Evolutionary conservation across 208 protist genomes (phyloP).

Genomic region (Leishmania amazonensis): DNA sequence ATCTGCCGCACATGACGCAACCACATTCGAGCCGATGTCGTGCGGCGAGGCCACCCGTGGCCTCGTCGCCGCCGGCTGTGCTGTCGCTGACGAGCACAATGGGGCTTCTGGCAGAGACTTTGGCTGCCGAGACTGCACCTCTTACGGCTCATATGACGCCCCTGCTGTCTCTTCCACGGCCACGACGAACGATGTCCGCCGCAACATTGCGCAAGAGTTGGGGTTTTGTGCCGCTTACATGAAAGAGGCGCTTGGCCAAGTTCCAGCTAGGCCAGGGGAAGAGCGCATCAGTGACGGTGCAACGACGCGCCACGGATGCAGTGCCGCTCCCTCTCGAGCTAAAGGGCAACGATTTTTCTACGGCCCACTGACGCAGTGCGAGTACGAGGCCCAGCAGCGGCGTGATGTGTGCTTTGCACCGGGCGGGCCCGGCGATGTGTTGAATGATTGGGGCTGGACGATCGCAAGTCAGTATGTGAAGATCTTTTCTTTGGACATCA

Average conservation of each 20-base stretch:
- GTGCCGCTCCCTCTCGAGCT: neutral
- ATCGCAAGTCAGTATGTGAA: constrained; percentile 62
- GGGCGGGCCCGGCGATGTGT: constrained; percentile 34
- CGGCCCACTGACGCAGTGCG: constrained; percentile 20
- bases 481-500: constrained; percentile 72
- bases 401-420: constrained; percentile 17
- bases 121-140: neutral
- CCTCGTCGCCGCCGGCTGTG: neutral
- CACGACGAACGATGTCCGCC: constrained; percentile 21
- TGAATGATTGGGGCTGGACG: constrained; percentile 85
- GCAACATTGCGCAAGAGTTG: constrained; percentile 17
- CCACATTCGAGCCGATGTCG: neutral
- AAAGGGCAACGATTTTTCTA: neutral
- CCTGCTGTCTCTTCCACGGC: neutral
- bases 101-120: neutral
- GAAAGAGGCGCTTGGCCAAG: constrained; percentile 14
- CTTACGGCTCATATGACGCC: neutral
- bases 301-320: neutral
- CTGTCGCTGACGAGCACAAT: neutral
- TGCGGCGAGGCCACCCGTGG: no score
- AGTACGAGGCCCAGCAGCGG: constrained; percentile 27
- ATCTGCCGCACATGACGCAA: neutral
- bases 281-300: neutral
- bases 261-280: neutral
- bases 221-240: constrained; percentile 26